A percentile compares a stretch with the other conserved stretches of the same genome.
Evolutionary conservation across 2,329 filamentous ascomycete species (phyloP).

Genomic region (Biscogniauxia sp.): DNA sequence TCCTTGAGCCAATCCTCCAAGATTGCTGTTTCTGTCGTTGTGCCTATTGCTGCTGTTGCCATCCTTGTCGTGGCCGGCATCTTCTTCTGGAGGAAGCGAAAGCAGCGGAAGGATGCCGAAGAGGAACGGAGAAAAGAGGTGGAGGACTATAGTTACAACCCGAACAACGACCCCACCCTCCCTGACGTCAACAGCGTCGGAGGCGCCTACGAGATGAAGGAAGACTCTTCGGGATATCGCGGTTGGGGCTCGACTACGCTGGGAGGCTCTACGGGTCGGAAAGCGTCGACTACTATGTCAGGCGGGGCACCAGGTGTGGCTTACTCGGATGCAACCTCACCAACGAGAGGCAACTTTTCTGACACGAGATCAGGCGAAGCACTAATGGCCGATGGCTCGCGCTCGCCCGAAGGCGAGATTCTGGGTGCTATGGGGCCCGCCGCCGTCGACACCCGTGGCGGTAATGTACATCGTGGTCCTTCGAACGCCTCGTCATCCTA

Average conservation of each 20-base stretch:
- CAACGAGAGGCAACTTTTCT: conserved; percentile 62
- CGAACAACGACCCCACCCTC: conserved; percentile 88
- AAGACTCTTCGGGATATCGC: conserved; percentile 80
- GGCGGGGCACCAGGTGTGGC: conserved; percentile 64
- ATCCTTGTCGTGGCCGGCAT: conserved; percentile 73
- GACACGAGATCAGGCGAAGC: conserved; percentile 70
- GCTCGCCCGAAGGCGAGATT: conserved; percentile 73
- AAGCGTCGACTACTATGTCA: conserved; percentile 86
- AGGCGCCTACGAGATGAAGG: conserved; percentile 69
- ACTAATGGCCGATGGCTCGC: conserved; percentile 51
- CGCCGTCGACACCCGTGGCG: conserved; percentile 60
- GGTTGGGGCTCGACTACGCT: conserved; percentile 85
- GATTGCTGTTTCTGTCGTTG: conserved; percentile 90
- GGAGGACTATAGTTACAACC: conserved; percentile 95
- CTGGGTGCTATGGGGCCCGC: conserved; percentile 78
- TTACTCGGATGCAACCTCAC: conserved; percentile 73
- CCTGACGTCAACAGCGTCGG: conserved; percentile 45
- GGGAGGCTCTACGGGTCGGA: conserved; percentile 68
- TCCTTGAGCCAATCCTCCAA: conserved; percentile 63
- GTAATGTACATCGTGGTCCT: conserved; percentile 79
- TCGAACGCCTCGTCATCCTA: conserved; percentile 97
- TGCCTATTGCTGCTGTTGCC: conserved; percentile 86
- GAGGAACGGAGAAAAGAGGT: conserved; percentile 93
- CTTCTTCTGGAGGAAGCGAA: conserved; percentile 85
- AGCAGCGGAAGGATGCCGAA: conserved; percentile 78